A percentile compares a stretch with the other conserved stretches of the same genome.
phyloP scores from a whole-genome alignment of 2,329 filamentous ascomycete species.

The Fusarium torreyae region DNA sequence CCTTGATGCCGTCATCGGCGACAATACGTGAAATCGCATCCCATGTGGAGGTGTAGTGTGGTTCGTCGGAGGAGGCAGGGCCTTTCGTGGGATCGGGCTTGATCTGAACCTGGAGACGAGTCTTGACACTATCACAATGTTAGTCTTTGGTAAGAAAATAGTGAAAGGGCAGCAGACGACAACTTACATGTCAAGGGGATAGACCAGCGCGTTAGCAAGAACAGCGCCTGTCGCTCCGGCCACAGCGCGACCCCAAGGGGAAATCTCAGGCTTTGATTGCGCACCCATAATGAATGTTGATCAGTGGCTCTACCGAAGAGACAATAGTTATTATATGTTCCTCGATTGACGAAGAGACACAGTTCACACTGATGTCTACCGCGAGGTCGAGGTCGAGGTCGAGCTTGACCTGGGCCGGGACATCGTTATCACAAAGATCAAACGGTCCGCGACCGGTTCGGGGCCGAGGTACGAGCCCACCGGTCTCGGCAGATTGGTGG shows the following conservation, averaged over 20 bases:
- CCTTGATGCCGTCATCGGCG: conserved; percentile 81
- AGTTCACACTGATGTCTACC: conserved; percentile 30
- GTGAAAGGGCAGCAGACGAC: neutral
- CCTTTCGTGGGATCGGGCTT: conserved; percentile 69
- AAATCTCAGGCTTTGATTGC: conserved; percentile 79
- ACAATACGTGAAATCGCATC: conserved; percentile 91
- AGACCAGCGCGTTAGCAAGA: conserved; percentile 94
- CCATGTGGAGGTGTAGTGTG: conserved; percentile 88
- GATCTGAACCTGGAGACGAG: conserved; percentile 93
- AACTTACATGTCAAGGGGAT: conserved; percentile 94
- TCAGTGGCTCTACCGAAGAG: neutral
- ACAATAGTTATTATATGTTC: neutral
- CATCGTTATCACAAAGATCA: conserved; percentile 43
- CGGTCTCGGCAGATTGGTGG: conserved; percentile 49
- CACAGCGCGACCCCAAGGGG: conserved; percentile 93
- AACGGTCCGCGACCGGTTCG: conserved; percentile 43
- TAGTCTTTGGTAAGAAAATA: neutral
- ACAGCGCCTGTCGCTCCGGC: conserved; percentile 95
- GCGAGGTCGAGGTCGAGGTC: conserved; percentile 1
- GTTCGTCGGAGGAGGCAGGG: conserved; percentile 59
- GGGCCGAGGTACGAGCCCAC: conserved; percentile 47
- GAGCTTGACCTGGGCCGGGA: conserved; percentile 25
- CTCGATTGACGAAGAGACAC: conserved; percentile 7
- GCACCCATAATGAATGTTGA: conserved; percentile 61
- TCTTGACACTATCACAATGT: conserved; percentile 81